Evolutionary conservation across 768 basidiomycete species (phyloP).

Genomic region (Suillus weaverae): DNA sequence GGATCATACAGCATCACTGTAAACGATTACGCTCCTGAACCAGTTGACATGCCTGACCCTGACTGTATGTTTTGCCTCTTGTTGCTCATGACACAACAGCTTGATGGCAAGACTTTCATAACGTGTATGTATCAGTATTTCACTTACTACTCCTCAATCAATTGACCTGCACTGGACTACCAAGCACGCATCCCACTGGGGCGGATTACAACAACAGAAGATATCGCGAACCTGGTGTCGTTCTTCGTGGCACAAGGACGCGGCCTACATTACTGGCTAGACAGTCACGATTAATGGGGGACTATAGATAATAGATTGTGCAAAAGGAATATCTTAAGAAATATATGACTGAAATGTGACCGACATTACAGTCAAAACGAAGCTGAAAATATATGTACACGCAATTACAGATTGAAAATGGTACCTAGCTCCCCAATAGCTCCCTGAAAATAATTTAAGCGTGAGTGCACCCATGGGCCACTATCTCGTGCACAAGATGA

Average conservation of each 20-base stretch:
- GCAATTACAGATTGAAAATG: background rate
- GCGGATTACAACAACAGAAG: background rate
- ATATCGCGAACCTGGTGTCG: slow-evolving; percentile 20
- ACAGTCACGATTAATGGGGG: background rate
- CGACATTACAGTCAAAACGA: background rate
- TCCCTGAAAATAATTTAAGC: background rate
- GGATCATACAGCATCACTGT: no score
- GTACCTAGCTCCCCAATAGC: background rate
- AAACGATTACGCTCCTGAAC: slow-evolving; percentile 15
- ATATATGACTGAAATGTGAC: background rate
- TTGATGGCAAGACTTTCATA: background rate
- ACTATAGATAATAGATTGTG: background rate
- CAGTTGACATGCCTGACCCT: slow-evolving; percentile 6
- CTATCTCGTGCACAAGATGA: background rate
- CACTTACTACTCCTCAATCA: background rate
- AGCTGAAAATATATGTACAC: background rate
- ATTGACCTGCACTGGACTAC: background rate
- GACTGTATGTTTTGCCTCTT: no score
- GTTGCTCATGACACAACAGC: background rate
- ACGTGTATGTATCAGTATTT: background rate
- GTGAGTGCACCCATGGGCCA: background rate
- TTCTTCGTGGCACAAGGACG: slow-evolving; percentile 30
- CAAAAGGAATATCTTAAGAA: background rate
- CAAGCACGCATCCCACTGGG: background rate
- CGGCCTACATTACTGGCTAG: slow-evolving; percentile 24